phyloP scores from a whole-genome alignment of 2,329 filamentous ascomycete genomes.

The Cladophialophora carrionii region DNA sequence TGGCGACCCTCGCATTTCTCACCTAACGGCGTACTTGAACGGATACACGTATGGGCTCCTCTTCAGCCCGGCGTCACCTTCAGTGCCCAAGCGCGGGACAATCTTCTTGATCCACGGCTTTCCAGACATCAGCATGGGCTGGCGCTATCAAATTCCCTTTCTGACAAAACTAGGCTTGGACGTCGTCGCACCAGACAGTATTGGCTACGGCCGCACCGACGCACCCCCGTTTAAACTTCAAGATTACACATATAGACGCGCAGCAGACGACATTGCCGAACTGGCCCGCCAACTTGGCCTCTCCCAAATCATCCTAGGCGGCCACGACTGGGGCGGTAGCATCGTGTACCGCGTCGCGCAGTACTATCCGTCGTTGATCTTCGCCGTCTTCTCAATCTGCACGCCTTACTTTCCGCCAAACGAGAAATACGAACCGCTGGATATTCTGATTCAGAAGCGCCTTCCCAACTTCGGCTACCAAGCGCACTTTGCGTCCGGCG shows the following conservation, averaged over 20 bases:
- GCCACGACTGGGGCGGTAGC: slow-evolving; percentile 88
- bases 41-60: slow-evolving; percentile 71
- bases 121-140: slow-evolving; percentile 80
- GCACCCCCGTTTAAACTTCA: slow-evolving; percentile 59
- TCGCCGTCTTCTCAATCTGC: slow-evolving; percentile 77
- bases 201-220: slow-evolving; percentile 78
- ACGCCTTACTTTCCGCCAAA: slow-evolving; percentile 70
- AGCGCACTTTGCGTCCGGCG: slow-evolving; percentile 72
- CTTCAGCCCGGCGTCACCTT: slow-evolving; percentile 50
- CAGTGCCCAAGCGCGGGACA: slow-evolving; percentile 51
- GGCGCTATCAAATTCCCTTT: slow-evolving; percentile 84
- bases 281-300: slow-evolving; percentile 64
- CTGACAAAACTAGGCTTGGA: slow-evolving; percentile 72
- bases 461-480: slow-evolving; percentile 81
- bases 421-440: slow-evolving; percentile 58
- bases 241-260: slow-evolving; percentile 72
- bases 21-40: slow-evolving; percentile 65
- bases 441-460: slow-evolving; percentile 60
- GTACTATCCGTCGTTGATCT: slow-evolving; percentile 72
- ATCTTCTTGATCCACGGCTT: slow-evolving; percentile 73
- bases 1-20: slow-evolving; percentile 68
- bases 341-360: slow-evolving; percentile 74
- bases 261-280: slow-evolving; percentile 73
- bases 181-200: slow-evolving; percentile 81
- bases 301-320: slow-evolving; percentile 73